These are phyloP conservation scores for Kwoniella mangroviensis DNA, from an alignment of 768 basidiomycete genomes.

Conservation along the genomic window DNA sequence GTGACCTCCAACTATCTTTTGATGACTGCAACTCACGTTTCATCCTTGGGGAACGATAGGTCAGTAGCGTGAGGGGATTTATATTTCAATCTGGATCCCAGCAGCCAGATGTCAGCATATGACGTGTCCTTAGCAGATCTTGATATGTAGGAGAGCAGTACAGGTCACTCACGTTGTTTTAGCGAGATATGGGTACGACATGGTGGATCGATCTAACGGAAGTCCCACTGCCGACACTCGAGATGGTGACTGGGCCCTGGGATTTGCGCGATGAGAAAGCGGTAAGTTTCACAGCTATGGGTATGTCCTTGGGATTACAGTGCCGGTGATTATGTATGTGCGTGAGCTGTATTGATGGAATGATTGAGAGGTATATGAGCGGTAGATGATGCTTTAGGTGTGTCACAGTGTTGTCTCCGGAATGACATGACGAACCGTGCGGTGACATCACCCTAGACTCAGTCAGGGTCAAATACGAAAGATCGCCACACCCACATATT, in stretches of 20 bases:
- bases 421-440: conserved; percentile 3
- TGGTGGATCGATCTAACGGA: conserved; percentile 9
- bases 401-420: not conserved
- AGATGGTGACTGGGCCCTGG: too few species aligned
- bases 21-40: conserved; percentile 45
- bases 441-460: conserved; percentile 20
- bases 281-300: too few species aligned
- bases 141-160: not conserved
- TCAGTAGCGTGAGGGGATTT: conserved; percentile 57
- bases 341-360: not conserved
- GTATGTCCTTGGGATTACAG: too few species aligned
- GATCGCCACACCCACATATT: not conserved
- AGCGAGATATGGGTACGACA: conserved; percentile 55
- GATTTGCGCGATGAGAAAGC: too few species aligned
- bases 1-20: too few species aligned
- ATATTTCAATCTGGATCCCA: conserved; percentile 47
- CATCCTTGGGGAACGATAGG: conserved; percentile 56
- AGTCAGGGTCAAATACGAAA: conserved; percentile 1
- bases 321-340: not conserved
- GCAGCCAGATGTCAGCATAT: not conserved
- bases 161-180: conserved; percentile 47
- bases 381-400: not conserved
- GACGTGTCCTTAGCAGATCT: not conserved
- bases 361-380: not conserved
- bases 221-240: too few species aligned